Evolutionary conservation across 495 filamentous ascomycete genomes (phyloP), one percentile per base, ranked within the genome.

Genomic region (Penicilliopsis zonata): DNA sequence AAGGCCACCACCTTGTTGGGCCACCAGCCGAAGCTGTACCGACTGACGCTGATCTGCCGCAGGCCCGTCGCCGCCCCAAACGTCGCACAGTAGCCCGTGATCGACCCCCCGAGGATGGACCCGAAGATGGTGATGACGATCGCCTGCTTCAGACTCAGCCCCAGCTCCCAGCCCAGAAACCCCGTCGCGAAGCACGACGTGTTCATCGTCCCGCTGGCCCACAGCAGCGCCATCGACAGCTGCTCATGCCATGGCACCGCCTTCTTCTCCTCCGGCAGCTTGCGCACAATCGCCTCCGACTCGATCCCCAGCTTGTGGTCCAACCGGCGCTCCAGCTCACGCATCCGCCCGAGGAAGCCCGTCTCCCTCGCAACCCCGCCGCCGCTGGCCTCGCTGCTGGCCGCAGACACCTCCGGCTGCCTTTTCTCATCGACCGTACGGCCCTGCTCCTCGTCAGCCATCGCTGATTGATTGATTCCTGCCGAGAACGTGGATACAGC

Each of bases 1-100:
- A 61, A 41, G 13, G 67, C 66, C 30, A 69, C 61, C 2, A 62
- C 33, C 30, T 66, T 67, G 27, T 61, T 50, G 1, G 67, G 64
- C 38, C 58, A 72, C 60, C 63, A 76, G 14, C 69, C 72, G 30
- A 76, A 61, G 42, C 60, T 65, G 45, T 70, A 74, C 5, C 70
- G 61, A 24, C 61, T 55, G 26, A 72, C 62, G 13, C 63, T 62
- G 38, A 71, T 63, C 38, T 70, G 63, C 25, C 68, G 61, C 3
- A 74, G 56, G 18, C 72, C 71, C 5, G 62, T 70, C 13, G 55
- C 50, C 3, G 59, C 50, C 14, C 68, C 67, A 30, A 69, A 55
- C 3, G 66, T 70, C 6, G 68, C 68, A 29, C 63, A 63, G 44
- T 54, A 62, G 12, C 55, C 37, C 19, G 71, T 69, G 4, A 72